Evolutionary conservation across 257 asterid genomes (phyloP).

Genomic region (Plantago elongata): DNA sequence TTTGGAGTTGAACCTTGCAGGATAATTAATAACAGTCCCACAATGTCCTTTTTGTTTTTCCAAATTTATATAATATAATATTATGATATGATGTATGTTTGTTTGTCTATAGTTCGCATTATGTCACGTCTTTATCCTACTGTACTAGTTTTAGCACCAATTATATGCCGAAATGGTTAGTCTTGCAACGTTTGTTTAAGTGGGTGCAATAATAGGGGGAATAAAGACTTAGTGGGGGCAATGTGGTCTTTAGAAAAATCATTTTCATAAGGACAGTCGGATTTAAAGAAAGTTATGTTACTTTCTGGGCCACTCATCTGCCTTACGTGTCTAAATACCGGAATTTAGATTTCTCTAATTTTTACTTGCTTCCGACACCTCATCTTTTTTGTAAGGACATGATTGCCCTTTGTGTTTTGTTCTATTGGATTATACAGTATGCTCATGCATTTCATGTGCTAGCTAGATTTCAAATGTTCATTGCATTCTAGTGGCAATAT

Average conservation of each 20-base stretch:
- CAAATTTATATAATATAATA: neutral
- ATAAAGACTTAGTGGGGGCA: conserved; percentile 8
- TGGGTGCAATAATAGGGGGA: no score
- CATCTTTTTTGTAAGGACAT: conserved; percentile 18
- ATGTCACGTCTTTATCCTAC: neutral
- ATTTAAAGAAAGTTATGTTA: conserved; percentile 29
- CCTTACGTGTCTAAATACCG: conserved; percentile 30
- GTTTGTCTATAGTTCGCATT: conserved; percentile 4
- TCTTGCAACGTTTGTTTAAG: neutral
- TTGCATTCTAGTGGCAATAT: no score
- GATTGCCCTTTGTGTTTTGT: conserved; percentile 17
- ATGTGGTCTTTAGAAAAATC: conserved; percentile 11
- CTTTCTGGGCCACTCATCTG: conserved; percentile 34
- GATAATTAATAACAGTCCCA: conserved; percentile 13
- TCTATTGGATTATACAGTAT: neutral
- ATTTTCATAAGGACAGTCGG: conserved; percentile 27
- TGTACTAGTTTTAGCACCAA: neutral
- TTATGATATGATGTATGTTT: neutral
- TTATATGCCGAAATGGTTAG: neutral
- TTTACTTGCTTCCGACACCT: conserved; percentile 35
- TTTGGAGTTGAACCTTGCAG: conserved; percentile 19
- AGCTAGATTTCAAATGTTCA: no score
- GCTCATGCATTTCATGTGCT: neutral
- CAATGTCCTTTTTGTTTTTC: conserved; percentile 6
- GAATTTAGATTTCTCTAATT: conserved; percentile 26